Base-by-base conservation (phyloP, 1,284 basidiomycete species). In the Marasmius sp. region DNA sequence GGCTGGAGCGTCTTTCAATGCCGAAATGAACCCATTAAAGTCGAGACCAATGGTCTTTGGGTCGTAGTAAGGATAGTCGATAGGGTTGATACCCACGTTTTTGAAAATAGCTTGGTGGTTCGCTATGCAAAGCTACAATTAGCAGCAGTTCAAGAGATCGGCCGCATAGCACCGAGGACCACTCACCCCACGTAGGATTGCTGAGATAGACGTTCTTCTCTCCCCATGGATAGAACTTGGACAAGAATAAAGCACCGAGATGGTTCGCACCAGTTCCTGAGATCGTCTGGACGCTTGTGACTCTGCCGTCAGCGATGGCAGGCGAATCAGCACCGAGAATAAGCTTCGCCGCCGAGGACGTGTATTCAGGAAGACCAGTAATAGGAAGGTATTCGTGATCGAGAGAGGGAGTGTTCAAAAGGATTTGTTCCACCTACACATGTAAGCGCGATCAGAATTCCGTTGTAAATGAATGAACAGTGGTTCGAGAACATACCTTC, bases 231-330 rank as follows among this genome's bases (percentile, higher is more conserved):
- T 97, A 98, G 77, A 94, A 97, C 59, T 85, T 85, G 63, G 88
- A 87, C 62, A 99, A 79, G 81, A 99, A 98, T 53, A 94, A 79
- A 1, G 89, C 95, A 36, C 91, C 97, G 36, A 98, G 82, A 74
- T 97, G 94, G 76, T 98, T 93, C 56, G 95, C 97, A 61, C 97
- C 97, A 0, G 97, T 98, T 39, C 96, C 93, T 16, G 95, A 97
- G 69, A 97, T 92, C 12, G 95, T 96, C 77, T 98, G 95, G 47
- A 93, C 89, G 69, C 89, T 92, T 59, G 82, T 80, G 41, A 87
- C 86, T 54, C 92, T 85, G 47, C 81, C 81, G 68, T 95, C 89
- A 64, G 81, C 78, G 67, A 97, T 80, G 22, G 89, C 92, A 54
- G 84, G 79, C 36, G 93, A 94, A 65, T 90, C 82, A 10, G 79